These are phyloP conservation scores for Geoglossum cookeanum DNA, from an alignment of 2,329 filamentous ascomycete species.

Conservation along the genomic window DNA sequence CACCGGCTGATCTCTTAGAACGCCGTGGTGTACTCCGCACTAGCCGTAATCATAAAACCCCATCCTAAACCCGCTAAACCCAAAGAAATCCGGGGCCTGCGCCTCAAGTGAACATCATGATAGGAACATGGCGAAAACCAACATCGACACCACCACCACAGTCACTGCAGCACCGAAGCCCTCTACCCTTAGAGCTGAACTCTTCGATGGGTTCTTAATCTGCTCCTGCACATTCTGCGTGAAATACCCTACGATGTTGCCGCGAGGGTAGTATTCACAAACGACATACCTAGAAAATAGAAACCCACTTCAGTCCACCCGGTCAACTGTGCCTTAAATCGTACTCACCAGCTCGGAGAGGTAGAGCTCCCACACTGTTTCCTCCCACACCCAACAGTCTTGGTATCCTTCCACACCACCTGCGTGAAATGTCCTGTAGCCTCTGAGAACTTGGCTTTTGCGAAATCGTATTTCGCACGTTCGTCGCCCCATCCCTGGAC, in stretches of 20 bases:
- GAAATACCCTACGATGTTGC: conserved; percentile 20
- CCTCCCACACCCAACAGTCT: conserved; percentile 35
- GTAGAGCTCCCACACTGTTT: conserved; percentile 3
- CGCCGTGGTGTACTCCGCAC: no score
- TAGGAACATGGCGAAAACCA: neutral
- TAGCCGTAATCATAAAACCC: no score
- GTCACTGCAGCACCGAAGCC: neutral
- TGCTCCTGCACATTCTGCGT: conserved; percentile 15
- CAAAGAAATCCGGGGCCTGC: no score
- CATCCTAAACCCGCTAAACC: no score
- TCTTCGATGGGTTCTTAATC: neutral
- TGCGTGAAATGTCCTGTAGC: conserved; percentile 54
- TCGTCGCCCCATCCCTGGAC: conserved; percentile 51
- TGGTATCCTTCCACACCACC: conserved; percentile 49
- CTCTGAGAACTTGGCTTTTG: conserved; percentile 34
- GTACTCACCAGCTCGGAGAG: neutral
- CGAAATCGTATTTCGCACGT: conserved; percentile 38
- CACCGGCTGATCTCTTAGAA: no score
- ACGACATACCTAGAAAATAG: conserved; percentile 9
- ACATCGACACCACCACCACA: neutral
- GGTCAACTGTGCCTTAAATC: neutral
- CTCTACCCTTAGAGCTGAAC: neutral
- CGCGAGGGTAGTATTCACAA: conserved; percentile 21
- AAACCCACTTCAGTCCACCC: no score
- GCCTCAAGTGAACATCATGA: neutral